phyloP scores from a whole-genome alignment of 495 filamentous ascomycete genomes.

The Xylona heveae region DNA sequence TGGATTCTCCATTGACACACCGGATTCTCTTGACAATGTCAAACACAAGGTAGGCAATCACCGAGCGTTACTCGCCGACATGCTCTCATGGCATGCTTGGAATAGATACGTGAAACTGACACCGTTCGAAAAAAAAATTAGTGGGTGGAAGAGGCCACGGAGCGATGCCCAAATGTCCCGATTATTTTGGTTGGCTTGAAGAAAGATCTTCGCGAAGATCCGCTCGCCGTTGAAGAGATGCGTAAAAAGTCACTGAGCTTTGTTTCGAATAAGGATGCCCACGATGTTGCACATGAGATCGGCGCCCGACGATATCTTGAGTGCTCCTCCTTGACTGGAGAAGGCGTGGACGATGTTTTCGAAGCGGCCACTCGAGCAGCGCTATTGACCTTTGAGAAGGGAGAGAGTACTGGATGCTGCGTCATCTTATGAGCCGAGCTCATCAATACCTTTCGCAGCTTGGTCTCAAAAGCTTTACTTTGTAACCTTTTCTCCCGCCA shows the following conservation, averaged over 20 bases:
- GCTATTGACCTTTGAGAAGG: constrained; percentile 75
- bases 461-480: too few species aligned
- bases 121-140: constrained; percentile 15
- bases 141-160: constrained; percentile 95
- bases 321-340: constrained; percentile 89
- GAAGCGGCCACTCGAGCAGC: constrained; percentile 95
- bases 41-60: constrained; percentile 60
- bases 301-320: constrained; percentile 93
- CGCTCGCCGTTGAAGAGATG: constrained; percentile 89
- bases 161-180: constrained; percentile 79
- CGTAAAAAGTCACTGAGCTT: constrained; percentile 81
- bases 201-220: constrained; percentile 93
- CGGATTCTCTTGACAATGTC: constrained; percentile 94
- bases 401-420: constrained; percentile 67
- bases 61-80: neutral
- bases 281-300: constrained; percentile 59
- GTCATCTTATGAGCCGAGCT: constrained; percentile 83
- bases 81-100: neutral
- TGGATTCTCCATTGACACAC: constrained; percentile 86
- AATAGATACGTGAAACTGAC: neutral
- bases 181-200: constrained; percentile 95
- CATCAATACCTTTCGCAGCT: too few species aligned
- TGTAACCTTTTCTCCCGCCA: too few species aligned
- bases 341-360: constrained; percentile 97
- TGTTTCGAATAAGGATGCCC: constrained; percentile 58